A percentile compares a stretch with the other conserved stretches of the same genome.
These are phyloP conservation scores for Cercospora citrullina DNA, from an alignment of 2,329 filamentous ascomycete genomes.

Conservation along the genomic window DNA sequence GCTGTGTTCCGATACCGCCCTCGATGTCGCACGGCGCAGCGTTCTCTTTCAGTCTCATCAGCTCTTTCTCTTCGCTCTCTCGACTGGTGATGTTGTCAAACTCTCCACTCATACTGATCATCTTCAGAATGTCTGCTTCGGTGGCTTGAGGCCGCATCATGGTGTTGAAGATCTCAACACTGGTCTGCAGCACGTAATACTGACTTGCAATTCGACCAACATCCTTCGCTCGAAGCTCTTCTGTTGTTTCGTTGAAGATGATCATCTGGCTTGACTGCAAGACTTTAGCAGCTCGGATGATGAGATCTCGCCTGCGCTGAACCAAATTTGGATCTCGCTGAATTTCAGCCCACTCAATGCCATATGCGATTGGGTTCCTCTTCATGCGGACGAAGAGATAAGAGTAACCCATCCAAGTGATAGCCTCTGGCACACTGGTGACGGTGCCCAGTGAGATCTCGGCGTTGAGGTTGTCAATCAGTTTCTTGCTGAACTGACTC, in stretches of 20 bases:
- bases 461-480: slow-evolving; percentile 95
- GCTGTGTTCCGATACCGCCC: slow-evolving; percentile 64
- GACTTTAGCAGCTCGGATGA: slow-evolving; percentile 82
- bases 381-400: slow-evolving; percentile 98
- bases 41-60: slow-evolving; percentile 71
- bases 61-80: slow-evolving; percentile 85
- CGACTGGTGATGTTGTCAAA: slow-evolving; percentile 96
- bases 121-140: slow-evolving; percentile 89
- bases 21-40: slow-evolving; percentile 76
- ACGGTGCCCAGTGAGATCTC: slow-evolving; percentile 93
- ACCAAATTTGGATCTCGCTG: slow-evolving; percentile 85
- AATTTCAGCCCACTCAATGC: slow-evolving; percentile 91
- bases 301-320: slow-evolving; percentile 77
- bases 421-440: slow-evolving; percentile 87
- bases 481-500: slow-evolving; percentile 88
- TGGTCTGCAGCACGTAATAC: slow-evolving; percentile 91
- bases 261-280: slow-evolving; percentile 97
- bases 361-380: slow-evolving; percentile 85
- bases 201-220: slow-evolving; percentile 96
- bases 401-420: slow-evolving; percentile 97
- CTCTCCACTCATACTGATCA: slow-evolving; percentile 97
- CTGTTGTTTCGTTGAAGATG: slow-evolving; percentile 92
- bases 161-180: slow-evolving; percentile 92
- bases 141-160: slow-evolving; percentile 86
- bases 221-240: slow-evolving; percentile 91